These are phyloP conservation scores for Candida montana DNA, from an alignment of 805 yeast species.

Conservation along the genomic window DNA sequence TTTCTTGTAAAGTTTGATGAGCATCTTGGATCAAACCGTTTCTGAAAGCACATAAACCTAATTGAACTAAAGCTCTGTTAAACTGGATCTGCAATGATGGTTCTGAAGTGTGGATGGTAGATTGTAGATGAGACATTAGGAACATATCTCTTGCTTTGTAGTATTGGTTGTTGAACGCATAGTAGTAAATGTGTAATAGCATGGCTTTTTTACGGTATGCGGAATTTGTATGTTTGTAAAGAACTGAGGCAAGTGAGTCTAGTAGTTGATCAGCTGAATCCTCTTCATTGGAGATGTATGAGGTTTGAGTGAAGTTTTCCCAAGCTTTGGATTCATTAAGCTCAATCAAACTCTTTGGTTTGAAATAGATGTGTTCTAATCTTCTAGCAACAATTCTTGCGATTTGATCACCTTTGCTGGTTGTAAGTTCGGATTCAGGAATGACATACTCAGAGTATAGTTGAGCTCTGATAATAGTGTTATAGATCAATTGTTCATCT, in stretches of 20 bases:
- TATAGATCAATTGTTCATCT: slow-evolving; percentile 77
- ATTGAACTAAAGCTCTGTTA: slow-evolving; percentile 92
- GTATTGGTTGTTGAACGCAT: slow-evolving; percentile 83
- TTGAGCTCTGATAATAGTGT: slow-evolving; percentile 77
- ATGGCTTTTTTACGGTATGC: slow-evolving; percentile 77
- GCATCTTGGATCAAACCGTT: slow-evolving; percentile 79
- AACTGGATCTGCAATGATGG: slow-evolving; percentile 83
- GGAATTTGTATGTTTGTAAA: slow-evolving; percentile 62
- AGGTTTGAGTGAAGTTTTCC: slow-evolving; percentile 38
- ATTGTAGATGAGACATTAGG: slow-evolving; percentile 78
- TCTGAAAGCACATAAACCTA: slow-evolving; percentile 94
- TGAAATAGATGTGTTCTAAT: slow-evolving; percentile 89
- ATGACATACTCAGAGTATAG: slow-evolving; percentile 69
- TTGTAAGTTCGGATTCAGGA: slow-evolving; percentile 32
- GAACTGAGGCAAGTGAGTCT: slow-evolving; percentile 56
- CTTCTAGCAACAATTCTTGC: slow-evolving; percentile 77
- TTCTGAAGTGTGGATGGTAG: slow-evolving; percentile 79
- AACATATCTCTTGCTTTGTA: slow-evolving; percentile 83
- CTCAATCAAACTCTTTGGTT: slow-evolving; percentile 69
- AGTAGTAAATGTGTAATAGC: slow-evolving; percentile 81
- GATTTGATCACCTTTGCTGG: slow-evolving; percentile 41
- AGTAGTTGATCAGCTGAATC: slow-evolving; percentile 51
- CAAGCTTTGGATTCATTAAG: slow-evolving; percentile 74
- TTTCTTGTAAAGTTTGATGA: slow-evolving; percentile 81
- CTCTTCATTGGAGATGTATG: slow-evolving; percentile 28